phyloP scores from a whole-genome alignment of 148 eudicot genomes.

The Nepenthes mirabilis region DNA sequence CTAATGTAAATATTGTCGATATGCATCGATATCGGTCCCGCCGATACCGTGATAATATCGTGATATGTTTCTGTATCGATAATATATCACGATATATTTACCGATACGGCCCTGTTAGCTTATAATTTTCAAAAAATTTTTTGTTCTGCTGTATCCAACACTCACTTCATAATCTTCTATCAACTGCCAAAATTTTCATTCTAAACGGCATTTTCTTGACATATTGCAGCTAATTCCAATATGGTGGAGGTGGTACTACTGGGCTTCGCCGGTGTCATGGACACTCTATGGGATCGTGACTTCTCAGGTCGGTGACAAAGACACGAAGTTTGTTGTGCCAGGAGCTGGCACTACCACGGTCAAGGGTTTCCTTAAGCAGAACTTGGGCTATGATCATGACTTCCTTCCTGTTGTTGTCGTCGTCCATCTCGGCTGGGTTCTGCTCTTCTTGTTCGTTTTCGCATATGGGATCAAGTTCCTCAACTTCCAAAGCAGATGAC shows the following conservation, averaged over 20 bases:
- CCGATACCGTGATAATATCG: no score
- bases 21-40: no score
- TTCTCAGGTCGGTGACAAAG: slow-evolving; percentile 53
- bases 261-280: slow-evolving; percentile 66
- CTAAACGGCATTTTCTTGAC: neutral
- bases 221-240: slow-evolving; percentile 53
- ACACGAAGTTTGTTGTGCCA: slow-evolving; percentile 24
- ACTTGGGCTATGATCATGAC: slow-evolving; percentile 37
- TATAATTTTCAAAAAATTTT: no score
- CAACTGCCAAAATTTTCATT: no score
- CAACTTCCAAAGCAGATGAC: slow-evolving; percentile 55
- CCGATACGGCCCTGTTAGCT: no score
- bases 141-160: no score
- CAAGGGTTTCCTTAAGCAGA: slow-evolving; percentile 21
- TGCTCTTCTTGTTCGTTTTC: slow-evolving; percentile 39
- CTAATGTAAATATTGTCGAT: no score
- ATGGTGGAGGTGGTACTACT: slow-evolving; percentile 91
- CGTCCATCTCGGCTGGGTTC: slow-evolving; percentile 38
- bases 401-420: slow-evolving; percentile 39
- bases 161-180: neutral
- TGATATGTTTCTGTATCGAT: no score
- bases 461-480: slow-evolving; percentile 48
- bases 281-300: slow-evolving; percentile 58
- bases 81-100: no score
- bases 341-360: slow-evolving; percentile 22